Evolutionary conservation across 768 basidiomycete genomes (phyloP).

Genomic region (Russula olivacea): DNA sequence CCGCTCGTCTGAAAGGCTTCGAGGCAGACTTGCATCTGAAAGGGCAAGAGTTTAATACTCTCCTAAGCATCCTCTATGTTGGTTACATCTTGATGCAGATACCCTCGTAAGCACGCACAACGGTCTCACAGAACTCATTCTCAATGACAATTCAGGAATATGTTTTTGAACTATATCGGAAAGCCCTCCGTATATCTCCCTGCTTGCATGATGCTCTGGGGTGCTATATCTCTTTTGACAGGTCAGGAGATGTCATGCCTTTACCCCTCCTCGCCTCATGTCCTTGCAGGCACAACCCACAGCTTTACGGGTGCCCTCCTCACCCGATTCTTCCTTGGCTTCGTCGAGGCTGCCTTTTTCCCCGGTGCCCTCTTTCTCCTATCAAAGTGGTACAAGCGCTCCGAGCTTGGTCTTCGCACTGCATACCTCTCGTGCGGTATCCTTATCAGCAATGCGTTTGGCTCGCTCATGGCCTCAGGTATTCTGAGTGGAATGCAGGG

Average conservation of each 20-base stretch:
- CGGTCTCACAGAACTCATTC: neutral
- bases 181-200: slow-evolving; percentile 66
- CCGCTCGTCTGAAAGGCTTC: slow-evolving; percentile 66
- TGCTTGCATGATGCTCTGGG: slow-evolving; percentile 66
- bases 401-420: slow-evolving; percentile 63
- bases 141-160: slow-evolving; percentile 43
- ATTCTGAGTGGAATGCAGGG: slow-evolving; percentile 71
- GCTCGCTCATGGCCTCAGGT: slow-evolving; percentile 68
- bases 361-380: slow-evolving; percentile 61
- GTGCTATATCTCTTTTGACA: slow-evolving; percentile 41
- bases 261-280: neutral
- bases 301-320: slow-evolving; percentile 56
- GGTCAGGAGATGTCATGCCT: slow-evolving; percentile 28
- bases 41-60: slow-evolving; percentile 57
- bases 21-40: slow-evolving; percentile 59
- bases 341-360: slow-evolving; percentile 54
- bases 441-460: slow-evolving; percentile 77
- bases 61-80: slow-evolving; percentile 62
- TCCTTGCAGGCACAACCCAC: slow-evolving; percentile 17
- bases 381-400: slow-evolving; percentile 68
- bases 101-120: slow-evolving; percentile 48
- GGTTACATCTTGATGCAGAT: slow-evolving; percentile 79
- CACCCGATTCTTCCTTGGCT: slow-evolving; percentile 71
- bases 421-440: slow-evolving; percentile 66
- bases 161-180: slow-evolving; percentile 62